Percentiles rank a stretch among this genome's conserved stretches.
These are phyloP conservation scores for Globisporangium paroecandrum DNA, from an alignment of 352 stramenopile genomes.

Conservation along the genomic window DNA sequence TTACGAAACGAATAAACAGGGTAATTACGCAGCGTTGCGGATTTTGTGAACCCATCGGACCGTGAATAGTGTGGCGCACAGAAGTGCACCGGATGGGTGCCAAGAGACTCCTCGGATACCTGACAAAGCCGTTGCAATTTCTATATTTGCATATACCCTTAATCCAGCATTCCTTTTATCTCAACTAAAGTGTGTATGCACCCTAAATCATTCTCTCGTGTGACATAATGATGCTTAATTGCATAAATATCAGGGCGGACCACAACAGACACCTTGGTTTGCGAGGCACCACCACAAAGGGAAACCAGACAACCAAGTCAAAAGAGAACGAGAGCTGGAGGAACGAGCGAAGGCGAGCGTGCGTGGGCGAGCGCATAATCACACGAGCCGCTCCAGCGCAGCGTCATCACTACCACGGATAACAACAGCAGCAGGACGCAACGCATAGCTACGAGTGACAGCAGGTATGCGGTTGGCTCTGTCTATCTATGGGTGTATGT, in stretches of 20 bases:
- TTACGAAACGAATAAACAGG: background rate
- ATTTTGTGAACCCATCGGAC: constrained; percentile 9
- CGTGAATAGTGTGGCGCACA: background rate
- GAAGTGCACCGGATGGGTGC: background rate
- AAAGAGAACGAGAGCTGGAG: background rate
- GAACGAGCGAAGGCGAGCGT: background rate
- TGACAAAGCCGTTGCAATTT: background rate
- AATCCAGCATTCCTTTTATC: background rate
- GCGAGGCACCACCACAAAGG: background rate
- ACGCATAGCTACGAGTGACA: background rate
- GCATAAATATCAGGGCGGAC: background rate
- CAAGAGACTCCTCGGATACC: background rate
- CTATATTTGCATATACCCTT: background rate
- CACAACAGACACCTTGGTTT: background rate
- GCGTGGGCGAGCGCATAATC: background rate
- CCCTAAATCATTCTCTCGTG: background rate
- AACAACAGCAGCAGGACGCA: background rate
- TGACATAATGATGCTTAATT: background rate
- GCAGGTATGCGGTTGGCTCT: background rate
- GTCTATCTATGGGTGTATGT: background rate
- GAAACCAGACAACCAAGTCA: background rate
- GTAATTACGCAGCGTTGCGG: constrained; percentile 15
- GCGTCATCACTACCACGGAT: background rate
- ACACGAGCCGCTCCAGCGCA: background rate
- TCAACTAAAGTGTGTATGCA: background rate